phyloP scores from a whole-genome alignment of 768 basidiomycete genomes.

The Mycena alexandri region DNA sequence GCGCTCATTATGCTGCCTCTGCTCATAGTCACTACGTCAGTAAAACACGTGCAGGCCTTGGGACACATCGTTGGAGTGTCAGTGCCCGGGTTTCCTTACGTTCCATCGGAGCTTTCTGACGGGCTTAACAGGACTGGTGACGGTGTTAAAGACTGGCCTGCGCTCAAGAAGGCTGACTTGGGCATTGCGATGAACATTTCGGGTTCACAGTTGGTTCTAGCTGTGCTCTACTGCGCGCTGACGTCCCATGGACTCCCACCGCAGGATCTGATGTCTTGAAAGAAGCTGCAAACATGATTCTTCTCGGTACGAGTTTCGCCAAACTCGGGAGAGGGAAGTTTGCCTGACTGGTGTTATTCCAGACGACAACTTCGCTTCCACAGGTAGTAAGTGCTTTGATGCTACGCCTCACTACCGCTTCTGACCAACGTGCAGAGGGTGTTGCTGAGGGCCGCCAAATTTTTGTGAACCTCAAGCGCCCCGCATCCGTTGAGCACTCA shows the following conservation, averaged over 20 bases:
- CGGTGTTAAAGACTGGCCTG: conserved; percentile 80
- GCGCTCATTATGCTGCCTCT: conserved; percentile 9
- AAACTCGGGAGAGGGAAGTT: not conserved
- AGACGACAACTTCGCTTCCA: conserved; percentile 83
- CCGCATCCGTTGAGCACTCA: no score
- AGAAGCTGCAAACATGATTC: conserved; percentile 82
- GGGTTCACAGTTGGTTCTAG: conserved; percentile 40
- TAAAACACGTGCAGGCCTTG: conserved; percentile 77
- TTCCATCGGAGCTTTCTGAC: conserved; percentile 14
- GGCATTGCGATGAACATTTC: conserved; percentile 85
- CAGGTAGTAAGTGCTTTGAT: conserved; percentile 64
- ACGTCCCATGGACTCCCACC: no score
- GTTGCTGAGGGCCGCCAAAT: conserved; percentile 78
- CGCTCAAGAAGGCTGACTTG: conserved; percentile 77
- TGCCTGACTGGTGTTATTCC: conserved; percentile 11
- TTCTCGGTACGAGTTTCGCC: conserved; percentile 59
- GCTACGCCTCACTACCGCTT: not conserved
- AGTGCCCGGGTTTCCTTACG: conserved; percentile 41
- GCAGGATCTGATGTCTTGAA: conserved; percentile 76
- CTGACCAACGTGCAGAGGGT: conserved; percentile 59
- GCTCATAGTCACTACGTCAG: conserved; percentile 47
- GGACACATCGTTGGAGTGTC: conserved; percentile 82
- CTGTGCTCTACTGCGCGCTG: not conserved
- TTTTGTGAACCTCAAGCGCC: conserved; percentile 78
- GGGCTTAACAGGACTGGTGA: conserved; percentile 68